Conservation (phyloP, 495 filamentous ascomycete species). For the Clohesyomyces aquaticus region DNA sequence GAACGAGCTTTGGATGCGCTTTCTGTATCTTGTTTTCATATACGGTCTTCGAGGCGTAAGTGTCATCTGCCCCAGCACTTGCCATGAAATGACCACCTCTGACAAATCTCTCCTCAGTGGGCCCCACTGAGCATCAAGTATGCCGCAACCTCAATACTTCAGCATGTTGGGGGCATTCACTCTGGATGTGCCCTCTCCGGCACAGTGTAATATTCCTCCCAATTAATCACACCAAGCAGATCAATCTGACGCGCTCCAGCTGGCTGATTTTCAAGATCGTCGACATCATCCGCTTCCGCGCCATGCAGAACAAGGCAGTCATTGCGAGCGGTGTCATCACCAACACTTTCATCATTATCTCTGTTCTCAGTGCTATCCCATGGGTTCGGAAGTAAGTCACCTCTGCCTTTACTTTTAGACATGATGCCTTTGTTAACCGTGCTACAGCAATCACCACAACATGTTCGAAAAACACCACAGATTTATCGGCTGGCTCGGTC, state of each 20-base stretch:
- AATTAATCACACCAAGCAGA: neutral
- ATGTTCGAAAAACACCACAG: conserved; percentile 52
- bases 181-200: conserved; percentile 53
- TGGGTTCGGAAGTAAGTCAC: conserved; percentile 52
- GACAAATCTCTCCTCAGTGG: conserved; percentile 44
- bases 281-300: conserved; percentile 47
- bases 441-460: conserved; percentile 46
- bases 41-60: conserved; percentile 50
- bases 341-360: conserved; percentile 50
- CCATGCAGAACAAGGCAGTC: conserved; percentile 43
- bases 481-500: conserved; percentile 52
- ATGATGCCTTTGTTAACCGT: conserved; percentile 1
- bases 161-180: conserved; percentile 54
- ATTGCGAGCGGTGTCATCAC: conserved; percentile 51
- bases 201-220: conserved; percentile 46
- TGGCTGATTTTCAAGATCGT: conserved; percentile 53
- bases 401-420: neutral
- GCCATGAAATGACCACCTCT: conserved; percentile 16
- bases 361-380: conserved; percentile 51
- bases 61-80: conserved; percentile 23
- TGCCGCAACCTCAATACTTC: conserved; percentile 49
- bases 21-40: conserved; percentile 50
- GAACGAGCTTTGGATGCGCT: conserved; percentile 51
- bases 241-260: conserved; percentile 35
- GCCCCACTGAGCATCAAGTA: conserved; percentile 50